Evolutionary conservation across 192 early-diverging fungal species (phyloP).

Genomic region (Coemansia sp.): DNA sequence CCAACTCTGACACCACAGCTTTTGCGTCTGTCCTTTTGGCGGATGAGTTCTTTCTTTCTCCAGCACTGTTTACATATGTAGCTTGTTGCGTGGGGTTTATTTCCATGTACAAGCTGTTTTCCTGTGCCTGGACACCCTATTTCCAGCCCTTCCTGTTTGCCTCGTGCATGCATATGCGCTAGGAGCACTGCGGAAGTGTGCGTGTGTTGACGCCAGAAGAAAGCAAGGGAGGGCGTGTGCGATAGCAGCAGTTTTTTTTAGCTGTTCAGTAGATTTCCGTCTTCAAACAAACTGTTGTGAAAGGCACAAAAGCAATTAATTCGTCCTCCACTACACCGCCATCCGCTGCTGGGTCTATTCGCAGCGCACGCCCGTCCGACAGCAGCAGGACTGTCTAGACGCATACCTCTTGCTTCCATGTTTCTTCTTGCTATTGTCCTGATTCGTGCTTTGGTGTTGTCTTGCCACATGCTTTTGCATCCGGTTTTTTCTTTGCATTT

Average conservation of each 20-base stretch:
- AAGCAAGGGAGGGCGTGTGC: no score
- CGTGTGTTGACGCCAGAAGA: slow-evolving; percentile 2
- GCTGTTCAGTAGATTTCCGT: neutral
- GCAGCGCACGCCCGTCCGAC: neutral
- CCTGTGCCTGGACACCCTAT: slow-evolving; percentile 2
- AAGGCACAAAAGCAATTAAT: neutral
- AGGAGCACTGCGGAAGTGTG: slow-evolving; percentile 7
- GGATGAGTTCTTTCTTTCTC: no score
- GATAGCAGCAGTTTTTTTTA: neutral
- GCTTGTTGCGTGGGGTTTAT: neutral
- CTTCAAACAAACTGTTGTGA: neutral
- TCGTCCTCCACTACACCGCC: neutral
- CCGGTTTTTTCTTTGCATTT: neutral
- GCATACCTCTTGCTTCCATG: neutral
- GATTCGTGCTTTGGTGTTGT: neutral
- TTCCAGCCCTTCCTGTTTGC: slow-evolving; percentile 6
- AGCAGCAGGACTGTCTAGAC: neutral
- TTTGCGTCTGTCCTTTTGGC: neutral
- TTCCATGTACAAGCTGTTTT: neutral
- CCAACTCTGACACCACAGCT: neutral
- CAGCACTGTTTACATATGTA: neutral
- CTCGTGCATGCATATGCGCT: slow-evolving; percentile 6
- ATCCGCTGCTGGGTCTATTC: neutral
- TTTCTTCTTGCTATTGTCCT: neutral
- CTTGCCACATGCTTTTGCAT: neutral